A percentile compares a stretch with the other conserved stretches of the same genome.
Evolutionary conservation across 306 rosid genomes (phyloP).

Genomic region (Pterocarpus santalinus): DNA sequence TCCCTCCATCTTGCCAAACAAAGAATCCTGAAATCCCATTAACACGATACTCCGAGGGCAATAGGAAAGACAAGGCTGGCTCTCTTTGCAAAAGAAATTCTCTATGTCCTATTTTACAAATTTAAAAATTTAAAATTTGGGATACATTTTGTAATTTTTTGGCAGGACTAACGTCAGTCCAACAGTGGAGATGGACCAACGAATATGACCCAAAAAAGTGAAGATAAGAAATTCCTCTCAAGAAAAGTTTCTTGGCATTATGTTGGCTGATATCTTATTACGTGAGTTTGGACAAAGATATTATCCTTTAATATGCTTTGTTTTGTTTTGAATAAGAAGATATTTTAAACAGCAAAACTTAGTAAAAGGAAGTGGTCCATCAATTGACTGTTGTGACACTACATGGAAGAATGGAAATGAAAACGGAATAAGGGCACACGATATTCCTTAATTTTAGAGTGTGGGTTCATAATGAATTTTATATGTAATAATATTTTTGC

Average conservation of each 20-base stretch:
- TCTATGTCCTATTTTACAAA: too few relatives aligned
- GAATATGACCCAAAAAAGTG: not conserved
- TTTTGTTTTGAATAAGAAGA: not conserved
- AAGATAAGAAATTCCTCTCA: not conserved
- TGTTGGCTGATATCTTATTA: not conserved
- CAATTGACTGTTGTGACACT: not conserved
- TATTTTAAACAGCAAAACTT: not conserved
- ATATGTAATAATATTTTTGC: too few relatives aligned
- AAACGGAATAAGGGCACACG: not conserved
- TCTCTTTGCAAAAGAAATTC: too few relatives aligned
- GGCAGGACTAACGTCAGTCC: too few relatives aligned
- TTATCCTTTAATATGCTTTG: not conserved
- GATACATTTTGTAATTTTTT: too few relatives aligned
- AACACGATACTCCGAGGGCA: too few relatives aligned
- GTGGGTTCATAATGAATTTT: too few relatives aligned
- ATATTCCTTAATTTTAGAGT: not conserved
- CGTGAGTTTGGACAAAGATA: not conserved
- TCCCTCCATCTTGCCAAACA: too few relatives aligned
- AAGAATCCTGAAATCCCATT: too few relatives aligned
- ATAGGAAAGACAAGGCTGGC: too few relatives aligned
- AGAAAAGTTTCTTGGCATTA: constrained; percentile 5
- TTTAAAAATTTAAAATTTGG: too few relatives aligned
- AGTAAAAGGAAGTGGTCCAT: not conserved
- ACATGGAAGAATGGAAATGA: not conserved
- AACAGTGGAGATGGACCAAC: too few relatives aligned